phyloP scores from a whole-genome alignment of 306 rosid species.

The Acacia melanoxylon region DNA sequence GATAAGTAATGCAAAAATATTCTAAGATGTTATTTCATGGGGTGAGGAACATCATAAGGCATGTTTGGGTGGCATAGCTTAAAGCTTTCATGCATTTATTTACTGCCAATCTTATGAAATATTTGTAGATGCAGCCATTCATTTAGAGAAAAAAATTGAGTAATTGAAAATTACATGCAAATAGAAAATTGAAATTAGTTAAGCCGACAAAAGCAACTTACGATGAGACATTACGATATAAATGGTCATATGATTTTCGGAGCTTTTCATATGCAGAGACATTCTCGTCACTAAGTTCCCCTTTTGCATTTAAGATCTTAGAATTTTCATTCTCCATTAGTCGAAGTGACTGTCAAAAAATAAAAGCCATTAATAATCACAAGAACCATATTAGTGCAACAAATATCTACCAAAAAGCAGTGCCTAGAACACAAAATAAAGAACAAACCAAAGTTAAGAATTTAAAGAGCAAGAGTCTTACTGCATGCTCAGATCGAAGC shows the following conservation, averaged over 20 bases:
- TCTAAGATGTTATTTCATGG: constrained; percentile 11
- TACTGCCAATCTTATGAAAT: background rate
- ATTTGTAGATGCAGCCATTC: constrained; percentile 12
- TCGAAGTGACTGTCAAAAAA: constrained; percentile 73
- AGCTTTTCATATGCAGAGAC: constrained; percentile 86
- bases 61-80: background rate
- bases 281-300: constrained; percentile 93
- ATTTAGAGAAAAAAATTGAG: background rate
- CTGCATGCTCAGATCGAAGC: constrained; percentile 95
- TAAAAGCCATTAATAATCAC: constrained; percentile 33
- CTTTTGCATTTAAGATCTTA: constrained; percentile 91
- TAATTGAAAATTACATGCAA: constrained; percentile 22
- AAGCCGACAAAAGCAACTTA: constrained; percentile 47
- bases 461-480: constrained; percentile 43
- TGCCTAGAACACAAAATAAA: constrained; percentile 1
- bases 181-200: constrained; percentile 1
- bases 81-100: constrained; percentile 14
- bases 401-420: constrained; percentile 19
- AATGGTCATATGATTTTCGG: constrained; percentile 90
- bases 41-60: background rate
- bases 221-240: constrained; percentile 91
- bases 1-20: background rate
- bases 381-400: constrained; percentile 5
- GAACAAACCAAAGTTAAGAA: constrained; percentile 16
- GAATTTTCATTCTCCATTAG: constrained; percentile 96